Evolutionary conservation across 2,329 filamentous ascomycete genomes (phyloP), one percentile per base, ranked within the genome.

Genomic region (Graphilbum fragrans): DNA sequence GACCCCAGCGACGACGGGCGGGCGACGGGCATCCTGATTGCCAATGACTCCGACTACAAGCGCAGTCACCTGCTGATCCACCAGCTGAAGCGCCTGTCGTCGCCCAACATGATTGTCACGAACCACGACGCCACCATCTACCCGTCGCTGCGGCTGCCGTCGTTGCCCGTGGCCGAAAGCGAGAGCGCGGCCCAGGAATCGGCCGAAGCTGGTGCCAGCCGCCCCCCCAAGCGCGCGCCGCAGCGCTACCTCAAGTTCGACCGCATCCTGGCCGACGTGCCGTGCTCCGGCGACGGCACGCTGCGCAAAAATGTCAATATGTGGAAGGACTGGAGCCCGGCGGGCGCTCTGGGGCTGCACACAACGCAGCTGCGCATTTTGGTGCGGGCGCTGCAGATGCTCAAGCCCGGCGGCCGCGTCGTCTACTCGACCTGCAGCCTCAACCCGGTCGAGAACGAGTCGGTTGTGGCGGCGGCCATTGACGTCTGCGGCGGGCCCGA

Each of bases 361-460:
- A 66, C 77, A 27, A 93, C 86, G 2, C 92, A 98, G 62, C 74
- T 86, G 35, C 74, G 90, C 37, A 98, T 98, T 51, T 69, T 98
- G 38, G 84, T 94, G 43, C 81, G 92, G 47, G 86, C 92, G 25
- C 70, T 98, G 39, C 90, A 96, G 64, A 86, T 98, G 79, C 76
- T 98, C 50, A 96, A 95, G 68, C 82, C 86, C 42, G 90, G 92
- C 33, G 92, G 92, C 39, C 78, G 88, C 48, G 85, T 96, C 22
- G 90, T 98, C 40, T 98, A 96, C 66, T 96, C 90, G 3, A 98
- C 92, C 18, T 98, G 92, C 71, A 95, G 87, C 61, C 86, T 98
- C 84, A 98, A 98, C 63, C 92, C 92, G 0, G 78, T 96, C 22
- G 92, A 98, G 67, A 94, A 98, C 55, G 92, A 98, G 63, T 82